Conservation (phyloP, 1,284 basidiomycete species). For the Phlebopus sp. region DNA sequence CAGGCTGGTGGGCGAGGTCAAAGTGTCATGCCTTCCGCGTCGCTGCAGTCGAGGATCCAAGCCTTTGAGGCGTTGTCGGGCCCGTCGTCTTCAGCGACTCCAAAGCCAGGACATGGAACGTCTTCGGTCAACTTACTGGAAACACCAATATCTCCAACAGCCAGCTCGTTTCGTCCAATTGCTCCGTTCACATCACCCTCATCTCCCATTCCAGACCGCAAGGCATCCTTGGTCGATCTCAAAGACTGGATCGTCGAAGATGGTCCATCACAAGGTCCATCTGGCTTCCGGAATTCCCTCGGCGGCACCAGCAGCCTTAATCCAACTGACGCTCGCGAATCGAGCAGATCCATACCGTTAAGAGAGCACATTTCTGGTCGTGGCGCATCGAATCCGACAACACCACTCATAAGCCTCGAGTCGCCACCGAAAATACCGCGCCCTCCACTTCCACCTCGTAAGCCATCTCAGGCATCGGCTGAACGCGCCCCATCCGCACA, state of each 20-base stretch:
- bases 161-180: conserved; percentile 35
- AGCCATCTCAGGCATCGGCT: conserved; percentile 50
- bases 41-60: conserved; percentile 55
- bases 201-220: conserved; percentile 53
- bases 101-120: conserved; percentile 1
- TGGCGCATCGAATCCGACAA: conserved; percentile 12
- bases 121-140: conserved; percentile 38
- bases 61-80: conserved; percentile 47
- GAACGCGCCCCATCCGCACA: conserved; percentile 33
- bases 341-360: too few species aligned
- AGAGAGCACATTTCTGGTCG: conserved; percentile 2
- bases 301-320: conserved; percentile 18
- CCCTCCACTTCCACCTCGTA: conserved; percentile 66
- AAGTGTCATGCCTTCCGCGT: conserved; percentile 46
- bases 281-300: conserved; percentile 16
- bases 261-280: conserved; percentile 37
- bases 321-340: conserved; percentile 29
- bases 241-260: conserved; percentile 74
- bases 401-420: conserved; percentile 58
- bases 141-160: conserved; percentile 45
- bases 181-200: conserved; percentile 32
- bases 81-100: conserved; percentile 10
- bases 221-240: conserved; percentile 67
- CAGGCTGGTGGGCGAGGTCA: background rate
- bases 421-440: conserved; percentile 37